Evolutionary conservation across 129 eudicot genomes (phyloP), one percentile per base, ranked within the genome.

Genomic region (Flaveria brownii): DNA sequence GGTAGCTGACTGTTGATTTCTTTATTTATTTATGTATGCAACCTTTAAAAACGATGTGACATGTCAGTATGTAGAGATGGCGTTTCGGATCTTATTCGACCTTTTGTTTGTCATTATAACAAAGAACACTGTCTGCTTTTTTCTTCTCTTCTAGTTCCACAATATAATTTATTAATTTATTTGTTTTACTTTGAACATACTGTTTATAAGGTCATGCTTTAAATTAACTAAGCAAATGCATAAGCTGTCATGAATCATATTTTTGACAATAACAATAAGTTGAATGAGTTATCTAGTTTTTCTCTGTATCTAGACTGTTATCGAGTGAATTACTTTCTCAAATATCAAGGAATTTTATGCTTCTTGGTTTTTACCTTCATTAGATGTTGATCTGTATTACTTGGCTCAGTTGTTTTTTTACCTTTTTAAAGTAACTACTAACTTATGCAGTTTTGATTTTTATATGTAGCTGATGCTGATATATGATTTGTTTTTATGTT

Each of bases 381-480:
- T 39, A 73, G 68, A 42, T 56, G 7, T 73, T 9, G 26, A 56
- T 69, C 57, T 41, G 13, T 46, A 20, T 69, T 68, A 42, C 14
- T 22, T 6, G 12, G 20, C 72, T 42, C 72, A 18, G 0, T 62
- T 30, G 4, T 72, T 72, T 55, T 55, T 36, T 42, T 55, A 54
- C 54, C 36, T 33, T 56, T 18, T 8, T 39, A 3, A 74, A 60
- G 45, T 41, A 57, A 9, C 26, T 71, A 14, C 8, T 51, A 15
- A 30, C 70, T 33, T 33, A 6, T 49, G 26, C 55, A 36, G 25
- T 17, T 30, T 61, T 62, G 39, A 62, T 70, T 28, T 36, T 23
- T 49, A 9, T 71, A 71, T 71, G 64, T 71, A 51, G 15, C 20
- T 43, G 49, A 30, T 54, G 61, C 1, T 43, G 71, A 54, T 70